Base-by-base conservation (phyloP, 2,329 filamentous ascomycete genomes). In the Cercospora janseana region DNA sequence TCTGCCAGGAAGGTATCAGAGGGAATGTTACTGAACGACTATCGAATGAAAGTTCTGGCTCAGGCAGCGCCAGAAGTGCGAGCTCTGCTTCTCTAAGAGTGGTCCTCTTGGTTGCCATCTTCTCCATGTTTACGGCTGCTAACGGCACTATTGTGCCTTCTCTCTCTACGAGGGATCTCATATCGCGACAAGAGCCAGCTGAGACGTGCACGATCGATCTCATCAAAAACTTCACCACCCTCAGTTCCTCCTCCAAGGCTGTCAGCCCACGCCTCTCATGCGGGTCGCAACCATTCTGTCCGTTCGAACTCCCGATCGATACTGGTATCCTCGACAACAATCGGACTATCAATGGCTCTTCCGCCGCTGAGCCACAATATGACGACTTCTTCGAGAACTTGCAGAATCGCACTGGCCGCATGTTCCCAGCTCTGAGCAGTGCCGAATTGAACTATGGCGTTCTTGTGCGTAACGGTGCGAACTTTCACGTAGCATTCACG, bases 311-410 rank as follows among this genome's bases (percentile, higher is more conserved):
- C 6, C 16, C 26, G 2, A 38, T 56, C 12, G 20, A 42, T 8
- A 53, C 50, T 5, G 34, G 37, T 3, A 37, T 54, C 10, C 13
- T 16, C 3, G 41, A 44, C 21, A 55, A 52, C 46, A 57, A 57
- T 16, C 52, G 52, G 8, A 55, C 54, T 2, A 32, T 57, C 23
- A 54, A 57, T 28, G 51, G 40, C 3, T 44, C 35, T 21, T 55
- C 52, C 6, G 54, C 54, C 3, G 55, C 52, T 12, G 55, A 55
- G 12, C 31, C 52, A 7, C 7, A 31, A 10, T 57, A 43, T 27
- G 55, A 57, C 20, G 28, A 20, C 13, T 52, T 57, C 49, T 57
- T 57, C 37, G 40, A 51, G 6, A n/a, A 49, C 15, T 18, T 57
- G 12, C 15, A 27, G 23, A 51, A 45, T 26, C 18, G 15, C 5